Percentiles rank a stretch among this genome's conserved stretches.
phyloP scores from a whole-genome alignment of 805 yeast genomes.

The Pichia phayaonensis region DNA sequence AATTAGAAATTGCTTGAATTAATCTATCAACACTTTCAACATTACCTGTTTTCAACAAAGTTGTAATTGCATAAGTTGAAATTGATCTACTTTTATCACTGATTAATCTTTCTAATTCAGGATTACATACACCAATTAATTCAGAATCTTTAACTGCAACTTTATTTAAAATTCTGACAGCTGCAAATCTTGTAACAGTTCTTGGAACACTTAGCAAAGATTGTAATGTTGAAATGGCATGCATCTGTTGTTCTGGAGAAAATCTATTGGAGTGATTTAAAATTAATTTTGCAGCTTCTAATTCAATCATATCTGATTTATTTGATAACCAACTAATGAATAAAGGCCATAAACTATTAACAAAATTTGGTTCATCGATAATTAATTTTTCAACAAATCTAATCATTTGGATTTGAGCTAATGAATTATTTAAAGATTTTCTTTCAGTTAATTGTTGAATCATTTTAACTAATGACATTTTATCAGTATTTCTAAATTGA shows the following conservation, averaged over 20 bases:
- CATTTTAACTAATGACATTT: constrained; percentile 87
- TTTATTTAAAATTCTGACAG: constrained; percentile 81
- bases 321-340: constrained; percentile 67
- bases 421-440: constrained; percentile 60
- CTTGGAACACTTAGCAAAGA: constrained; percentile 79
- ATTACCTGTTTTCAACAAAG: constrained; percentile 90
- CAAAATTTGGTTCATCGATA: constrained; percentile 60
- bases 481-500: constrained; percentile 81
- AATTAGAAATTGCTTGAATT: constrained; percentile 76
- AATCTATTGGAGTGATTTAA: constrained; percentile 44
- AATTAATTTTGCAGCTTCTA: constrained; percentile 83
- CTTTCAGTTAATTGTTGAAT: constrained; percentile 66
- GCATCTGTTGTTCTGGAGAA: constrained; percentile 55
- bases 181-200: constrained; percentile 85
- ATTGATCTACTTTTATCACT: constrained; percentile 85
- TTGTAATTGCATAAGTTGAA: constrained; percentile 95
- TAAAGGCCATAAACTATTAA: constrained; percentile 52
- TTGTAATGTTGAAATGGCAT: constrained; percentile 69
- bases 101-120: constrained; percentile 79
- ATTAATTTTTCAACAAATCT: constrained; percentile 71
- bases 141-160: constrained; percentile 78
- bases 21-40: constrained; percentile 83
- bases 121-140: constrained; percentile 68
- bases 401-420: constrained; percentile 80
- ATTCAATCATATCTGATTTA: constrained; percentile 81